Conservation (phyloP, 2,329 filamentous ascomycete genomes). For the Diaporthe longicolla region DNA sequence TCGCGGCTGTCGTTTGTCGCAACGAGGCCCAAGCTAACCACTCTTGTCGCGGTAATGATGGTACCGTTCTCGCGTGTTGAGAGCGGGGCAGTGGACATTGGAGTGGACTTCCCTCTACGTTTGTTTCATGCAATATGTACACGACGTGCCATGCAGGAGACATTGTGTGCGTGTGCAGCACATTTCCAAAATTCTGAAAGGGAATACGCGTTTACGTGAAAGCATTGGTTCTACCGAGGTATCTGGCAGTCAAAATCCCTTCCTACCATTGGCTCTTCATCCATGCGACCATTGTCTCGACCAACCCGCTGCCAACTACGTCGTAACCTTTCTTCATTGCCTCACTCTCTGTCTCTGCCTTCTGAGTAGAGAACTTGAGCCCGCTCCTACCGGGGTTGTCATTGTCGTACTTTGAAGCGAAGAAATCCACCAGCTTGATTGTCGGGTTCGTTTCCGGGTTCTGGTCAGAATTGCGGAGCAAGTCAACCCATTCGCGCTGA, state of each 20-base stretch:
- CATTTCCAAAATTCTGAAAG: background rate
- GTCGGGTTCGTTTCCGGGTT: constrained; percentile 65
- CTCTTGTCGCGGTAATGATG: constrained; percentile 25
- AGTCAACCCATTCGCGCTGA: constrained; percentile 60
- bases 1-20: background rate
- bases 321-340: constrained; percentile 53
- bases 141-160: constrained; percentile 12
- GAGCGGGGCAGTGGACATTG: background rate
- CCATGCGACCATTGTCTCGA: constrained; percentile 54
- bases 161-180: background rate
- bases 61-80: constrained; percentile 13
- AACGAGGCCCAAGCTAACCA: constrained; percentile 14
- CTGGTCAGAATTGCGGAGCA: constrained; percentile 60
- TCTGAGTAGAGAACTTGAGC: constrained; percentile 55
- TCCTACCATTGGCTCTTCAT: constrained; percentile 46
- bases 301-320: constrained; percentile 55
- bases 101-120: background rate
- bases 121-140: constrained; percentile 10
- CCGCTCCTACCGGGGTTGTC: constrained; percentile 54
- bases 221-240: background rate
- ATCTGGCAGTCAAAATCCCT: background rate
- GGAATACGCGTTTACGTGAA: background rate
- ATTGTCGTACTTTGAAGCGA: constrained; percentile 65
- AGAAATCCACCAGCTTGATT: constrained; percentile 67
- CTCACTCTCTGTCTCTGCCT: constrained; percentile 51